A percentile compares a stretch with the other conserved stretches of the same genome.
These are phyloP conservation scores for Parachaetomium inaequale DNA, from an alignment of 495 filamentous ascomycete species.

Conservation along the genomic window DNA sequence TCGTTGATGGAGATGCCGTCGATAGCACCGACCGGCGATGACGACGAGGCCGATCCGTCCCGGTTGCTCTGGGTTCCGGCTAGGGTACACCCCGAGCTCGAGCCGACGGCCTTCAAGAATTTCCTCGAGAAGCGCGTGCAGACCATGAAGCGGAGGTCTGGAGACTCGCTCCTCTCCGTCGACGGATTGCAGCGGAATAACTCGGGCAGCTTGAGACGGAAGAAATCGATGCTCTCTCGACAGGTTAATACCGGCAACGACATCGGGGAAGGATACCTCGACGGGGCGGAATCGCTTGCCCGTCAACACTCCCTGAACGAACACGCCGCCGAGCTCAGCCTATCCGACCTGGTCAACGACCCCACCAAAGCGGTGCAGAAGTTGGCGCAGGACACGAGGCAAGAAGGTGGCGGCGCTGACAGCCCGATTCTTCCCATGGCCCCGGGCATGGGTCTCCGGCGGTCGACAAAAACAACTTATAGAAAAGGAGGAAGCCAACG, in stretches of 20 bases:
- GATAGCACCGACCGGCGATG: constrained; percentile 67
- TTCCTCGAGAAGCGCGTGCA: constrained; percentile 92
- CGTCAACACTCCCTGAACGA: constrained; percentile 63
- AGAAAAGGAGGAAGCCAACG: constrained; percentile 70
- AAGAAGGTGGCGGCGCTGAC: constrained; percentile 54
- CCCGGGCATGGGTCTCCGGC: constrained; percentile 71
- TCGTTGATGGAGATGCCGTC: constrained; percentile 63
- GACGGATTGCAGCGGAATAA: constrained; percentile 60
- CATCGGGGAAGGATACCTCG: constrained; percentile 62
- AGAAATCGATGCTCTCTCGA: constrained; percentile 92
- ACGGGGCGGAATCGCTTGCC: constrained; percentile 83
- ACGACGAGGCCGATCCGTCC: constrained; percentile 83
- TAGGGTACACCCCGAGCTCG: constrained; percentile 87
- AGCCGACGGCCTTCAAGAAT: constrained; percentile 93
- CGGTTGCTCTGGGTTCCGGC: constrained; percentile 95
- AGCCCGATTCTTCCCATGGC: constrained; percentile 79
- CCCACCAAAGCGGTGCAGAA: constrained; percentile 65
- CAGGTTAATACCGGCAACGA: constrained; percentile 77
- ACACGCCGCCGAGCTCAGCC: constrained; percentile 54
- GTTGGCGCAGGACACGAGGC: constrained; percentile 50
- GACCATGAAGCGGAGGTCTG: constrained; percentile 78
- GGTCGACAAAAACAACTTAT: constrained; percentile 91
- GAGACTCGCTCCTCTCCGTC: constrained; percentile 63
- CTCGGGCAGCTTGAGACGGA: constrained; percentile 69
- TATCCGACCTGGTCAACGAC: constrained; percentile 80